Evolutionary conservation across 2,329 filamentous ascomycete species (phyloP).

Genomic region (Trichoderma sp.): DNA sequence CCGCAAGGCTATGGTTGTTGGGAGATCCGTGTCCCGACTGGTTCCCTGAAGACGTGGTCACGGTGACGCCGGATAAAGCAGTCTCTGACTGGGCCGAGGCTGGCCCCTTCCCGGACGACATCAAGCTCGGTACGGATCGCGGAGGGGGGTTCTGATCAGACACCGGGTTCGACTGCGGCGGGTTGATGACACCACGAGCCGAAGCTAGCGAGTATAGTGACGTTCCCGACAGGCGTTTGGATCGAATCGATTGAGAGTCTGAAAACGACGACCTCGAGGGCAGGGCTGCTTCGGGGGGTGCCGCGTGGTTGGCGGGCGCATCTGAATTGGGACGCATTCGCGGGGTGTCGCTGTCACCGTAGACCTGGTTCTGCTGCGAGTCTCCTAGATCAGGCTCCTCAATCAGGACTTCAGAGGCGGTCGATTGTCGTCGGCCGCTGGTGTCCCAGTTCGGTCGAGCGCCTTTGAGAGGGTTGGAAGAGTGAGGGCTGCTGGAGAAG

Average conservation of each 20-base stretch:
- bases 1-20: conserved; percentile 50
- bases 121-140: conserved; percentile 50
- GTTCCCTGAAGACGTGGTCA: conserved; percentile 54
- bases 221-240: conserved; percentile 71
- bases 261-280: conserved; percentile 52
- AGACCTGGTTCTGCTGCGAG: conserved; percentile 48
- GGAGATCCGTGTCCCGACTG: conserved; percentile 45
- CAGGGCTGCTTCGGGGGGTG: conserved; percentile 54
- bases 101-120: conserved; percentile 49
- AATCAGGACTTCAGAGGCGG: conserved; percentile 45
- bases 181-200: conserved; percentile 53
- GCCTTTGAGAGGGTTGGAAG: conserved; percentile 46
- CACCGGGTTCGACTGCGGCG: conserved; percentile 54
- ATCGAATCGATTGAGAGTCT: conserved; percentile 47
- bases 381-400: conserved; percentile 43
- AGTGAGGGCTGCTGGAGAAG: conserved; percentile 62
- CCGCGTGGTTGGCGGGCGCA: conserved; percentile 37
- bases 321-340: conserved; percentile 44
- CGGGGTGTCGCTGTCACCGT: conserved; percentile 54
- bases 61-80: conserved; percentile 54
- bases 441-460: conserved; percentile 46
- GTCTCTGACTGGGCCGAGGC: conserved; percentile 53
- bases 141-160: conserved; percentile 51
- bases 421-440: conserved; percentile 49
- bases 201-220: conserved; percentile 73